Conservation (phyloP, 2,329 filamentous ascomycete species). For the Chaetomiaceae sp. region DNA sequence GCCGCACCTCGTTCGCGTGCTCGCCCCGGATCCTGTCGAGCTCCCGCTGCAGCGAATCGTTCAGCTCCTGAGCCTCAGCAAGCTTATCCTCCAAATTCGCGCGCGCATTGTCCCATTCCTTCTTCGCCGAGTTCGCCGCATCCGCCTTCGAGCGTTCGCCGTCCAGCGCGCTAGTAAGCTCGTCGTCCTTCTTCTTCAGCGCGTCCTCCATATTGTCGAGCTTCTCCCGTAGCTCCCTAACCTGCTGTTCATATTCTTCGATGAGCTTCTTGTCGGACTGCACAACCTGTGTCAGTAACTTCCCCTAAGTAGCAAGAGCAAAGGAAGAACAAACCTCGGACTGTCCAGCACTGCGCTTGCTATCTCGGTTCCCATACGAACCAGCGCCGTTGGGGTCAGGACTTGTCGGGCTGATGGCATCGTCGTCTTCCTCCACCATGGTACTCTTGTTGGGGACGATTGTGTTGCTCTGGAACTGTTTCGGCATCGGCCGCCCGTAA, state of each 20-base stretch:
- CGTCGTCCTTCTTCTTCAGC: constrained; percentile 63
- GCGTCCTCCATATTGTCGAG: constrained; percentile 66
- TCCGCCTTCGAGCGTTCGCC: constrained; percentile 52
- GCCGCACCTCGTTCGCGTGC: constrained; percentile 59
- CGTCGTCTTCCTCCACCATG: constrained; percentile 93
- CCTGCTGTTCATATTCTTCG: constrained; percentile 74
- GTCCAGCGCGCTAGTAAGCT: constrained; percentile 53
- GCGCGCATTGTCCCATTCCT: constrained; percentile 65
- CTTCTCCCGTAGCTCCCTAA: constrained; percentile 70
- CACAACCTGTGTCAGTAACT: constrained; percentile 16
- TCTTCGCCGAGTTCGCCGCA: constrained; percentile 57
- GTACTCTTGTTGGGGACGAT: constrained; percentile 98
- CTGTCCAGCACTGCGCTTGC: constrained; percentile 26
- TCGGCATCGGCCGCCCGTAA: constrained; percentile 73
- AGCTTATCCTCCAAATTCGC: constrained; percentile 68
- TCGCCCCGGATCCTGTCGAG: constrained; percentile 68
- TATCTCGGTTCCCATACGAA: constrained; percentile 29
- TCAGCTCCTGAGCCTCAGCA: constrained; percentile 69
- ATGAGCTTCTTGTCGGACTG: constrained; percentile 67
- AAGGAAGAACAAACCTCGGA: constrained; percentile 23
- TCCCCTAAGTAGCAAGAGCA: constrained; percentile 14
- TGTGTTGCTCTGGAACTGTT: constrained; percentile 90
- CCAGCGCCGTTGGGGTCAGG: constrained; percentile 53
- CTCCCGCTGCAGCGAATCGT: constrained; percentile 73
- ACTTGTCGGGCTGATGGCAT: constrained; percentile 39